These are phyloP conservation scores for Dioscorea alata DNA, from an alignment of 106 monocot species.

Conservation along the genomic window DNA sequence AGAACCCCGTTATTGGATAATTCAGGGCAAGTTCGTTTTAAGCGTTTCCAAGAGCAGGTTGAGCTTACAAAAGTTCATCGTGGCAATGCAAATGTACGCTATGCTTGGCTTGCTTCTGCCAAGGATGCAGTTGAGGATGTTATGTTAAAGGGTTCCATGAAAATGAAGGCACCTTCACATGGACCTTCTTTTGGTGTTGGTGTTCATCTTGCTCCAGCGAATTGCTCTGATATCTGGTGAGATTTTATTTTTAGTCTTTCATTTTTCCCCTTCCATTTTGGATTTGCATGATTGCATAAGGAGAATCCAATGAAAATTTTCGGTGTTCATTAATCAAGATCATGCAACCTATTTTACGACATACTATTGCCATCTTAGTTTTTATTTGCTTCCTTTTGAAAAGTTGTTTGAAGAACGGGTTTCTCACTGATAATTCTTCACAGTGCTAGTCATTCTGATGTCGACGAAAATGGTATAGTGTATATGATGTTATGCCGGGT, in stretches of 20 bases:
- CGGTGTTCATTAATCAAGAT: neutral
- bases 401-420: neutral
- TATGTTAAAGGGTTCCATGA: constrained; percentile 36
- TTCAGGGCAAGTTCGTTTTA: constrained; percentile 33
- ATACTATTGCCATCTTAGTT: no score
- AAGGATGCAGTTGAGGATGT: constrained; percentile 47
- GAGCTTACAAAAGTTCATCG: constrained; percentile 22
- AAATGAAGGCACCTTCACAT: constrained; percentile 18
- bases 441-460: constrained; percentile 52
- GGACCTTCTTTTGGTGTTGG: constrained; percentile 39
- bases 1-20: constrained; percentile 34
- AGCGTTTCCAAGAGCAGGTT: constrained; percentile 45
- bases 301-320: neutral
- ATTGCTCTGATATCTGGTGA: constrained; percentile 48
- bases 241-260: constrained; percentile 8
- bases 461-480: constrained; percentile 52
- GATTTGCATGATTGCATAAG: neutral
- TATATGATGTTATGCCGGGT: constrained; percentile 71
- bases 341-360: neutral
- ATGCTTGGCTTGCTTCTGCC: constrained; percentile 71
- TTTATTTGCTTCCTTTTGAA: neutral
- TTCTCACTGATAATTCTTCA: constrained; percentile 6
- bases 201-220: constrained; percentile 55
- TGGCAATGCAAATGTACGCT: constrained; percentile 62
- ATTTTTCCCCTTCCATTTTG: neutral